A percentile compares a stretch with the other conserved stretches of the same genome.
Evolutionary conservation across 2,329 filamentous ascomycete species (phyloP).

Genomic region (Colletotrichum sp.): DNA sequence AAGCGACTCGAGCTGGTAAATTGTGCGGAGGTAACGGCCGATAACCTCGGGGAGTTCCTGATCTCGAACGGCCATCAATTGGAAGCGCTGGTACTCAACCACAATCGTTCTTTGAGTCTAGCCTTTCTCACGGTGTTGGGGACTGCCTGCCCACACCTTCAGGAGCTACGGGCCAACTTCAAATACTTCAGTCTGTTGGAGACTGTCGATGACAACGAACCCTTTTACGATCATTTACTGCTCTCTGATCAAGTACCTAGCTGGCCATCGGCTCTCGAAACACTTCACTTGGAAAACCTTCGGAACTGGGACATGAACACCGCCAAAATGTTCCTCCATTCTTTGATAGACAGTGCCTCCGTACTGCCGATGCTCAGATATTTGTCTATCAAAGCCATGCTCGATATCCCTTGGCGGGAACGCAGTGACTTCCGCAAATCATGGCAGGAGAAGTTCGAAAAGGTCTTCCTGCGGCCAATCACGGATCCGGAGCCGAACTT

Average conservation of each 20-base stretch:
- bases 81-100: constrained; percentile 70
- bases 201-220: constrained; percentile 73
- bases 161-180: constrained; percentile 77
- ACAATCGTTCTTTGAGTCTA: constrained; percentile 81
- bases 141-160: constrained; percentile 71
- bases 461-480: constrained; percentile 64
- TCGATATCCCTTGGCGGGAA: constrained; percentile 82
- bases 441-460: constrained; percentile 75
- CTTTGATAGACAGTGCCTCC: constrained; percentile 74
- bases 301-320: constrained; percentile 73
- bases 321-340: constrained; percentile 80
- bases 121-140: constrained; percentile 74
- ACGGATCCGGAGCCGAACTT: constrained; percentile 39
- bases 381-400: constrained; percentile 76
- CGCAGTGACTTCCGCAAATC: constrained; percentile 78
- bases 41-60: constrained; percentile 70
- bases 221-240: constrained; percentile 76
- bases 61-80: constrained; percentile 70
- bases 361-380: constrained; percentile 70
- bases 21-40: constrained; percentile 76
- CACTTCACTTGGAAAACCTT: constrained; percentile 77
- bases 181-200: constrained; percentile 76
- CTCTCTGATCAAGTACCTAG: constrained; percentile 67
- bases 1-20: constrained; percentile 76
- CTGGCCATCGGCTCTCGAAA: constrained; percentile 77